Conservation (phyloP, 1,139 yeast species). For the Suhomyces maxii region DNA sequence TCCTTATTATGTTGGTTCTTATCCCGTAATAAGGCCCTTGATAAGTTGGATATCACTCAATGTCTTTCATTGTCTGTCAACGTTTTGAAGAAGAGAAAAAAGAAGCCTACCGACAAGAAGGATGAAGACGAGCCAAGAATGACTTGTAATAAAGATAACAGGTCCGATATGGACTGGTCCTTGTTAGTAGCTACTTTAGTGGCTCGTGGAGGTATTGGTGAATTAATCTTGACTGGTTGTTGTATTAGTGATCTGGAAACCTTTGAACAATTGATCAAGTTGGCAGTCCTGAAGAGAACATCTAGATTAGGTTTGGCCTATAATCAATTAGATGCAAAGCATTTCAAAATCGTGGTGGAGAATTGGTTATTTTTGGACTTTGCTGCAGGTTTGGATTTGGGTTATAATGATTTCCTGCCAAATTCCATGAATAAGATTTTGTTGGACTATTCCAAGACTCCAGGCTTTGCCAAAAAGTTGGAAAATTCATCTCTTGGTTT, state of each 20-base stretch:
- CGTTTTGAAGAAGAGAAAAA: slow-evolving; percentile 47
- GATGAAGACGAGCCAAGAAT: slow-evolving; percentile 47
- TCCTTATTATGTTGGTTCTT: slow-evolving; percentile 67
- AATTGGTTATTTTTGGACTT: slow-evolving; percentile 37
- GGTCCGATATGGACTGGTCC: slow-evolving; percentile 79
- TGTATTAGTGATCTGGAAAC: slow-evolving; percentile 56
- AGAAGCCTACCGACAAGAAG: slow-evolving; percentile 21
- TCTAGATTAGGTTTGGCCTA: slow-evolving; percentile 67
- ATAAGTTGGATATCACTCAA: slow-evolving; percentile 66
- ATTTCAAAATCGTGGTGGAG: slow-evolving; percentile 49
- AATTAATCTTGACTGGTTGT: slow-evolving; percentile 69
- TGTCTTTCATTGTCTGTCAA: slow-evolving; percentile 63
- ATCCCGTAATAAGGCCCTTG: slow-evolving; percentile 56
- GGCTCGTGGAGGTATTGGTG: slow-evolving; percentile 72
- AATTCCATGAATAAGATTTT: slow-evolving; percentile 27
- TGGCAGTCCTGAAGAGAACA: slow-evolving; percentile 54
- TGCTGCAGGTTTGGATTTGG: slow-evolving; percentile 64
- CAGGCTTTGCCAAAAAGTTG: slow-evolving; percentile 22
- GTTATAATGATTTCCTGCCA: slow-evolving; percentile 64
- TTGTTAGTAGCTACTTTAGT: slow-evolving; percentile 66
- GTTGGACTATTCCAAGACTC: slow-evolving; percentile 21
- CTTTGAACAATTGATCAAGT: slow-evolving; percentile 56
- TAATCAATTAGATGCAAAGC: slow-evolving; percentile 54
- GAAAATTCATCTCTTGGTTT: slow-evolving; percentile 34
- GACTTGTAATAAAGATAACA: slow-evolving; percentile 55